Evolutionary conservation across 192 early-diverging fungal species (phyloP), one percentile per base, ranked within the genome.

Genomic region (Linnemannia hyalina): DNA sequence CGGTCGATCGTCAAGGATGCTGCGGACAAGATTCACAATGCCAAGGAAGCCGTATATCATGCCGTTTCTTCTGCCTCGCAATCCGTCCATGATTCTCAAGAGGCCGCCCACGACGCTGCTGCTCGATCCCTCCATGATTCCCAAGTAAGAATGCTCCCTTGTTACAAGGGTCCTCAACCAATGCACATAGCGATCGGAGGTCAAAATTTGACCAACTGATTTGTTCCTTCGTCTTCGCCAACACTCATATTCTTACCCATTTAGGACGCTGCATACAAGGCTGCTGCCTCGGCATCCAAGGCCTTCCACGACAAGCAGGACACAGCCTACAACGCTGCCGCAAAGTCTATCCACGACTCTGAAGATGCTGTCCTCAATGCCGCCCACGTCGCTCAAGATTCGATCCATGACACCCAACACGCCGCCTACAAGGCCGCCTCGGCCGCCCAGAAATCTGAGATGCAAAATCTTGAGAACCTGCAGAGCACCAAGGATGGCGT

Each of bases 11-110:
- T 52, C 29, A 49, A 74, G 7, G 32, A 74, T 15, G 49, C 52
- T 40, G 36, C 52, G 6, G 52, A 74, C 23, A 35, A 46, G 29
- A 57, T 74, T 35, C 54, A 74, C 4, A 29, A 38, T 38, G 73
- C 73, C 8, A 3, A 57, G 22, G 73, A 74, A 44, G 71, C 71
- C 13, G 71, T 73, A 0, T 29, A 46, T 15, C 42, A 73, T 46
- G 44, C 44, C n/a, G 71, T 46, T 4, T 29, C 41, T 9, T 73
- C 71, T 13, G 71, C 71, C 44, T 73, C 71, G 6, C 71, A 73
- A 13, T 41, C 71, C 6, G n/a, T 73, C 23, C 60, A 63, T 15
- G 26, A 32, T 26, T 63, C 60, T 15, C 60, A 63, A 29, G 60
- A 63, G 26, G 60, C 60, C 11, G 60, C 29, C 26, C 60, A 32